Evolutionary conservation across 805 yeast species (phyloP).

Genomic region (Yamadazyma laniorum): DNA sequence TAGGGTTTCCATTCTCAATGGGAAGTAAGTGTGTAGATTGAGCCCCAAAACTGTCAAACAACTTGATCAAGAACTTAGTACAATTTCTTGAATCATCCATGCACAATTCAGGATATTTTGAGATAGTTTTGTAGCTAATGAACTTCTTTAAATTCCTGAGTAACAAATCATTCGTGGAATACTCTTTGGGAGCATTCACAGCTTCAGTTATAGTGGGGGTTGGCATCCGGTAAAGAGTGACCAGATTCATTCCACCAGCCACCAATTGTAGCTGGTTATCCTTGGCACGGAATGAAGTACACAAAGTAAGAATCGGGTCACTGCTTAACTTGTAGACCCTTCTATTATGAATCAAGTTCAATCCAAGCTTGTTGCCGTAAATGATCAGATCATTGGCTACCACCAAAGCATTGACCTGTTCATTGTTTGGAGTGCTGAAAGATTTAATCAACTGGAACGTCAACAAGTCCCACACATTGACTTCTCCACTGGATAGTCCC

Average conservation of each 20-base stretch:
- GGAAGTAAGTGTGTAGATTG: conserved; percentile 64
- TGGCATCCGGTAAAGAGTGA: conserved; percentile 4
- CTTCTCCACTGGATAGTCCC: conserved; percentile 71
- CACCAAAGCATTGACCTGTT: conserved; percentile 11
- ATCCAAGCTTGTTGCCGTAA: conserved; percentile 15
- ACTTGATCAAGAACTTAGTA: conserved; percentile 66
- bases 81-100: conserved; percentile 83
- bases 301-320: conserved; percentile 10
- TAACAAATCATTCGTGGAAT: conserved; percentile 30
- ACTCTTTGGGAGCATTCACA: not conserved
- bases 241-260: conserved; percentile 11
- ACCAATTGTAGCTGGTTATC: conserved; percentile 3
- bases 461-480: conserved; percentile 84
- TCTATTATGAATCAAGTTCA: conserved; percentile 28
- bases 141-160: conserved; percentile 58
- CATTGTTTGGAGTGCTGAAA: conserved; percentile 13
- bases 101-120: conserved; percentile 64
- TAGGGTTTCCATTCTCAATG: conserved; percentile 77
- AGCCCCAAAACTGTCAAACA: conserved; percentile 71
- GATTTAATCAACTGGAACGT: conserved; percentile 68
- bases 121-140: conserved; percentile 73
- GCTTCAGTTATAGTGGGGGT: not conserved
- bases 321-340: conserved; percentile 5
- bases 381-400: conserved; percentile 7
- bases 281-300: not conserved